Evolutionary conservation across 768 basidiomycete species (phyloP), one percentile per base, ranked within the genome.

Genomic region (Rhodotorula paludigena): DNA sequence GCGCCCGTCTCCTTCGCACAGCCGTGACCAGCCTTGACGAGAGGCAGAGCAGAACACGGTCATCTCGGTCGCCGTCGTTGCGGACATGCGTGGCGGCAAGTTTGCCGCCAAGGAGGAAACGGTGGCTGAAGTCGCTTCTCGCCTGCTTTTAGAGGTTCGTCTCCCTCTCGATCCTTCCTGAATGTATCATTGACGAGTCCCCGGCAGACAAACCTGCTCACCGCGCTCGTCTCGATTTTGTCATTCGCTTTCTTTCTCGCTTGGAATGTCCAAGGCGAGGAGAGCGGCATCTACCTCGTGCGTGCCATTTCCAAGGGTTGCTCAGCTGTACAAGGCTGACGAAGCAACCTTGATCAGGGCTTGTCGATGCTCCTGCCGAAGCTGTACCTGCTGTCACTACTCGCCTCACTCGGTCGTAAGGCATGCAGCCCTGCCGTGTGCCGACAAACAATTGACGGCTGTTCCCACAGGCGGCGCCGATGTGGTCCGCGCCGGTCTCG

Each of bases 311-410:
- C 35, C 23, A 10, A 1, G 2, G 16, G 30, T 5, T 8, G 1
- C 33, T 3, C 49, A 32, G 47, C 48, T 49, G n/a, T n/a, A n/a
- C n/a, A n/a, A n/a, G n/a, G n/a, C n/a, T 41, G 12, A 41, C 41
- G 20, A 41, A 41, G 10, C 41, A 41, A 10, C 12, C 16, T 20
- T 16, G 21, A 16, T 3, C 66, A 67, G 66, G 60, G 55, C 44
- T 57, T 68, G 20, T 56, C 66, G 18, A n/a, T 68, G 5, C 23
- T 68, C 30, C 56, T 58, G 2, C 66, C 66, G 9, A 63, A 63
- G n/a, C 49, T 68, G 16, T 63, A 57, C 44, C 56, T 62, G 36
- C 44, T 62, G 23, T 62, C 66, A 4, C 28, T 63, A 15, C 60
- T 68, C 15, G 51, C 60, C 5, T 62, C 60, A 10, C 41, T 62